Conservation (phyloP, 768 basidiomycete species). For the Auriculariales sp. region DNA sequence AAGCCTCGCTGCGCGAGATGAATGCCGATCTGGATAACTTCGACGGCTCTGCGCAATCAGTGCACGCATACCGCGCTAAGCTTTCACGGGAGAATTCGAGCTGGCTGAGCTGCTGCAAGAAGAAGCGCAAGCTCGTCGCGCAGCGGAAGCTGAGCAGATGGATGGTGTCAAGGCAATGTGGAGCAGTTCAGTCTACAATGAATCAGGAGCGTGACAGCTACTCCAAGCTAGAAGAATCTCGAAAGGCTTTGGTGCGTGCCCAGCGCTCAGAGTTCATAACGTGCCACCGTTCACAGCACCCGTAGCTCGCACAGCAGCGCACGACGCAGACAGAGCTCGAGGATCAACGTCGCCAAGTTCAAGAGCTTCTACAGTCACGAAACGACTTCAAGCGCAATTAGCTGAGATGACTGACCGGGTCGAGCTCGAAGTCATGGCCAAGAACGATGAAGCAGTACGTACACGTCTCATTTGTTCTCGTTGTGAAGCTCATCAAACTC, state of each 20-base stretch:
- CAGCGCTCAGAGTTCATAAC: background rate
- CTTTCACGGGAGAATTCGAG: slow-evolving; percentile 42
- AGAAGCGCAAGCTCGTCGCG: slow-evolving; percentile 45
- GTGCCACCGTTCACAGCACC: slow-evolving; percentile 4
- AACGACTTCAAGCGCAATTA: slow-evolving; percentile 41
- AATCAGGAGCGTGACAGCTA: slow-evolving; percentile 47
- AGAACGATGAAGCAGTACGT: slow-evolving; percentile 46
- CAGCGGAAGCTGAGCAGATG: slow-evolving; percentile 46
- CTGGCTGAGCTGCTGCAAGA: slow-evolving; percentile 43
- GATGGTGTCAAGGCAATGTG: slow-evolving; percentile 53
- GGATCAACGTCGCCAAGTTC: slow-evolving; percentile 43
- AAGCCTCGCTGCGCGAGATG: slow-evolving; percentile 42
- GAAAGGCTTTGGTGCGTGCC: slow-evolving; percentile 46
- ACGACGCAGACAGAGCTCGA: slow-evolving; percentile 52
- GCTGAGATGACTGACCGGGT: slow-evolving; percentile 39
- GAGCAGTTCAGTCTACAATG: slow-evolving; percentile 47
- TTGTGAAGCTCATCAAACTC: background rate
- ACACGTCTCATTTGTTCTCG: background rate
- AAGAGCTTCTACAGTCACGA: slow-evolving; percentile 43
- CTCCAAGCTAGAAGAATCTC: slow-evolving; percentile 49
- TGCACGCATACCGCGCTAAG: slow-evolving; percentile 41
- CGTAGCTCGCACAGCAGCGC: slow-evolving; percentile 51
- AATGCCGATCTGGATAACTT: slow-evolving; percentile 45
- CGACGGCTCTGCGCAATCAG: slow-evolving; percentile 50
- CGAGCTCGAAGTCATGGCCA: slow-evolving; percentile 33